Base-by-base conservation (phyloP, 352 stramenopile species). In the Albugo candida region DNA sequence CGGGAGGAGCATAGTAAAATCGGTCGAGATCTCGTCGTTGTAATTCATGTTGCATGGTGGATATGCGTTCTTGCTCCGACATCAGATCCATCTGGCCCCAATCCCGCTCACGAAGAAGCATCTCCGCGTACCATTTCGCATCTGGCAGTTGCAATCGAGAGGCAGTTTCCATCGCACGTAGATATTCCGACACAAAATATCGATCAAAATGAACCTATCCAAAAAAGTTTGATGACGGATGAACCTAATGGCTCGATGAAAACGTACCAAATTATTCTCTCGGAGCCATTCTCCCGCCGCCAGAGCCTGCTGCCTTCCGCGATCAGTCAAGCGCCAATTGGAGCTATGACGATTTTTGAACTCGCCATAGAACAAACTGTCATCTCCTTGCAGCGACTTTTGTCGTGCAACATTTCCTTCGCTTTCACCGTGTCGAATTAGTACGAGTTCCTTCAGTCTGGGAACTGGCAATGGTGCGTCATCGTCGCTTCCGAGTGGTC, bases 41-140 rank as follows among this genome's bases (percentile, higher is more conserved):
- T 37, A 92, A 65, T 56, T 92, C 79, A 58, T 87, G 70, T 49
- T 88, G 73, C 77, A 92, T 88, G 60, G 87, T 92, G 47, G 77
- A 58, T 45, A 87, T 77, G 27, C 79, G 73, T 46, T 92, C 77
- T 50, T 83, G 67, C 55, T 89, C 73, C 20, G 78, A 88, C 80
- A 89, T 89, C 49, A 93, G 67, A 52, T 93, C 80, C 78, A 88
- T 89, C 16, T 84, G 69, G 11, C 80, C 78, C 80, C 80, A 93
- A 53, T 93, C 80, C 1, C 80, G 79, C 59, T 93, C 80, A 16
- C 80, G 73, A 39, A 89, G 83, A 42, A 88, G 67, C 72, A 89
- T 87, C 58, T 93, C 80, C 0, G 78, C 75, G 54, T 86, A 89
- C 80, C 80, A 93, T 27, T 76, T 65, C 11, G 73, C 67, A 34